phyloP scores from a whole-genome alignment of 2,329 filamentous ascomycete species.

The Amphichorda felina region DNA sequence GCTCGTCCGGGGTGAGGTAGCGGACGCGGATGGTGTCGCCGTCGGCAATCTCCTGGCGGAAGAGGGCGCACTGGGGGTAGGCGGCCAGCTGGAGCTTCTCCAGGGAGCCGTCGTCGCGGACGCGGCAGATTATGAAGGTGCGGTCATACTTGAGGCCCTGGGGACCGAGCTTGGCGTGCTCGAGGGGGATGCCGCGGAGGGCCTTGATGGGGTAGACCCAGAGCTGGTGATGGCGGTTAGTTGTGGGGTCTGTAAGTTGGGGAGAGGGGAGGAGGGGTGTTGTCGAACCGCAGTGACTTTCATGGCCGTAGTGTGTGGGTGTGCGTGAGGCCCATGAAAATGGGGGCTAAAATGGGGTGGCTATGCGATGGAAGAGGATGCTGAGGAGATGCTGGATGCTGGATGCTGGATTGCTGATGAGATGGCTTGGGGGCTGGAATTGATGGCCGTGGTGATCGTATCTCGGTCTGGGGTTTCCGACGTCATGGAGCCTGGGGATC shows the following conservation, averaged over 20 bases:
- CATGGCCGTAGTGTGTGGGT: too few relatives aligned
- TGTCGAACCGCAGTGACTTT: slow-evolving; percentile 11
- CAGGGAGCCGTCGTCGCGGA: slow-evolving; percentile 26
- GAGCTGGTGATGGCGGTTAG: slow-evolving; percentile 22
- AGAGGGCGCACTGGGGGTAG: slow-evolving; percentile 50
- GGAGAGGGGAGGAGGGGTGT: too few relatives aligned
- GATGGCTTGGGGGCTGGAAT: too few relatives aligned
- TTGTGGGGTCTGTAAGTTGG: not conserved
- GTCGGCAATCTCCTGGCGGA: slow-evolving; percentile 41
- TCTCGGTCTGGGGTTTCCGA: too few relatives aligned
- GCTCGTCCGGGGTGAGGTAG: slow-evolving; percentile 25
- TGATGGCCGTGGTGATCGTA: too few relatives aligned
- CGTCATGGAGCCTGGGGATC: too few relatives aligned
- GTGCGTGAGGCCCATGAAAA: too few relatives aligned
- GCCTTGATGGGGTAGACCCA: slow-evolving; percentile 67
- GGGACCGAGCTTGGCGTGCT: slow-evolving; percentile 39
- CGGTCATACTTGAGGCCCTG: slow-evolving; percentile 56
- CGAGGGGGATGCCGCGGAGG: slow-evolving; percentile 47
- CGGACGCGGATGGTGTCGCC: slow-evolving; percentile 23
- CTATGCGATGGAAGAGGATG: too few relatives aligned
- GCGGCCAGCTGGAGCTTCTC: slow-evolving; percentile 48
- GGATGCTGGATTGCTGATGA: too few relatives aligned
- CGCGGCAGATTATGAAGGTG: slow-evolving; percentile 56
- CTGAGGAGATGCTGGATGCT: too few relatives aligned
- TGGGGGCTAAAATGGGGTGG: too few relatives aligned